Evolutionary conservation across 176 grass and related monocot species (phyloP).

Genomic region (Avena insularis): DNA sequence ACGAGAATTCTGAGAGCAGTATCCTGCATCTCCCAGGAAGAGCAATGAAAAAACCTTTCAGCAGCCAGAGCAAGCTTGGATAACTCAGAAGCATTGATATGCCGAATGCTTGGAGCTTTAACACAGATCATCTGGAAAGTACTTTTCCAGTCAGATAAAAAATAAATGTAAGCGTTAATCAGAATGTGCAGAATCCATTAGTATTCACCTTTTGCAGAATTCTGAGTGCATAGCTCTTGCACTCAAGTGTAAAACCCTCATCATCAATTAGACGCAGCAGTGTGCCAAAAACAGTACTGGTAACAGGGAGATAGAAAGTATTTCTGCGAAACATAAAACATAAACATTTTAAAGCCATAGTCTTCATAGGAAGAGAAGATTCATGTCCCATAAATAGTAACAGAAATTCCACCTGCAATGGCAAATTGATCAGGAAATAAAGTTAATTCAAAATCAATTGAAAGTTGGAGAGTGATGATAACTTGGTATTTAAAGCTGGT

Average conservation of each 20-base stretch:
- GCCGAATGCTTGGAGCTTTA: constrained; percentile 41
- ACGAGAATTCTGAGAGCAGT: constrained; percentile 60
- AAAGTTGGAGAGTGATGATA: neutral
- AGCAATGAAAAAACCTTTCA: constrained; percentile 54
- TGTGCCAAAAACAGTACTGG: constrained; percentile 48
- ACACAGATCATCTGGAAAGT: constrained; percentile 57
- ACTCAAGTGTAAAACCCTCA: constrained; percentile 43
- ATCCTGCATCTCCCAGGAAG: constrained; percentile 51
- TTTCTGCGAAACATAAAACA: constrained; percentile 56
- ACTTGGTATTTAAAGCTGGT: neutral
- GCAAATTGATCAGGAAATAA: constrained; percentile 42
- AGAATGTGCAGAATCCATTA: constrained; percentile 25
- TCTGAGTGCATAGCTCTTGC: constrained; percentile 57
- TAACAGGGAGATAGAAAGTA: constrained; percentile 47
- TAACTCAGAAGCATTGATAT: constrained; percentile 46
- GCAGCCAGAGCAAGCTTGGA: constrained; percentile 55
- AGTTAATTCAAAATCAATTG: constrained; percentile 37
- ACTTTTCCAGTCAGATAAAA: constrained; percentile 40
- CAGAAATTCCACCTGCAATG: constrained; percentile 75
- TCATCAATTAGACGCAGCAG: constrained; percentile 54
- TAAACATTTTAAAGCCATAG: constrained; percentile 68
- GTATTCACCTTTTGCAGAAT: constrained; percentile 71
- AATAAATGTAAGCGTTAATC: constrained; percentile 34
- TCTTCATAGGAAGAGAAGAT: constrained; percentile 56
- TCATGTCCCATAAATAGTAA: constrained; percentile 60